Evolutionary conservation across 2,329 filamentous ascomycete species (phyloP).

Genomic region (Fusarium camptoceras): DNA sequence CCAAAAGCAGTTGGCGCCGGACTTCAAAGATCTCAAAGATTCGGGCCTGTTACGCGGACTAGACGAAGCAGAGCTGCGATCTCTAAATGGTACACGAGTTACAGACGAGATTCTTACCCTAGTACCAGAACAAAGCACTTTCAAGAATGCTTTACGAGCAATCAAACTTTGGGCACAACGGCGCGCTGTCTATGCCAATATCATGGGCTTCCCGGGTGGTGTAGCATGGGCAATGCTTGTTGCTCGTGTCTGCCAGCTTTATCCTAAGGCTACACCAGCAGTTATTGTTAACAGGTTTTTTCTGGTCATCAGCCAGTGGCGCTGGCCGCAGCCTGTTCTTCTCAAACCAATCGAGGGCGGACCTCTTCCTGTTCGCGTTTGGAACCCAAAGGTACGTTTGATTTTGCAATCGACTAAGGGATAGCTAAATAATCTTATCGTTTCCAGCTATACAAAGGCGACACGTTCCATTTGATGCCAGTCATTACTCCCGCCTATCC

Average conservation of each 20-base stretch:
- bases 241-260: conserved; percentile 93
- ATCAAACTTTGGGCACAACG: conserved; percentile 97
- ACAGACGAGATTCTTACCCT: conserved; percentile 91
- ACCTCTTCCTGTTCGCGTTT: conserved; percentile 84
- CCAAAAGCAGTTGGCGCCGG: conserved; percentile 74
- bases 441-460: conserved; percentile 77
- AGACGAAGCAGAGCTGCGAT: conserved; percentile 87
- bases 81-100: conserved; percentile 92
- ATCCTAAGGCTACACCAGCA: conserved; percentile 89
- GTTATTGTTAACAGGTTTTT: conserved; percentile 96
- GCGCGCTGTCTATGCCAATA: conserved; percentile 93
- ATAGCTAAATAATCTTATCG: conserved; percentile 2
- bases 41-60: conserved; percentile 86
- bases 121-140: conserved; percentile 90
- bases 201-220: conserved; percentile 95
- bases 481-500: conserved; percentile 98
- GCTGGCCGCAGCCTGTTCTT: conserved; percentile 93
- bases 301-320: conserved; percentile 88
- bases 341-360: conserved; percentile 89
- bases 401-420: background rate
- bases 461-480: conserved; percentile 92
- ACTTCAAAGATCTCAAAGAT: conserved; percentile 79
- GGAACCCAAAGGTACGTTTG: conserved; percentile 83
- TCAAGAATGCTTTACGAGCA: conserved; percentile 87
- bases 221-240: conserved; percentile 99